Conservation (phyloP, 805 yeast genomes). For the Wickerhamomyces silvicola region DNA sequence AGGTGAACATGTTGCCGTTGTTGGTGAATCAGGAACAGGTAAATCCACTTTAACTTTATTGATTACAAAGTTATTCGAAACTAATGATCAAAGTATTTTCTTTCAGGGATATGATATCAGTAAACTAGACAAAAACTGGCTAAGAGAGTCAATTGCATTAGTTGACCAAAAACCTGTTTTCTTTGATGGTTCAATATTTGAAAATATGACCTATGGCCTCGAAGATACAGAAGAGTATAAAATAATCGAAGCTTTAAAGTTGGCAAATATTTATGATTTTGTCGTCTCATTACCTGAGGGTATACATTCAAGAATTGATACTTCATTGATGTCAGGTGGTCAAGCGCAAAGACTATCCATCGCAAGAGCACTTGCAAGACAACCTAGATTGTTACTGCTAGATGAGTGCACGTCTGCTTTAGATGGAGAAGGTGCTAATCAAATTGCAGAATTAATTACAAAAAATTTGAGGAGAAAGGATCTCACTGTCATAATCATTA, state of each 20-base stretch:
- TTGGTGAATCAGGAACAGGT: slow-evolving; percentile 89
- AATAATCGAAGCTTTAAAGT: slow-evolving; percentile 33
- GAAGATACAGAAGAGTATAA: slow-evolving; percentile 27
- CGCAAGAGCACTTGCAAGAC: slow-evolving; percentile 70
- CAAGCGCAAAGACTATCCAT: slow-evolving; percentile 82
- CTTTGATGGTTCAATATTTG: slow-evolving; percentile 66
- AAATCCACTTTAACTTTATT: slow-evolving; percentile 71
- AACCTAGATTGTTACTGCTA: slow-evolving; percentile 52
- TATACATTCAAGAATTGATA: slow-evolving; percentile 51
- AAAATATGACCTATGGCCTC: slow-evolving; percentile 64
- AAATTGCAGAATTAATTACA: slow-evolving; percentile 44
- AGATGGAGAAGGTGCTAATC: slow-evolving; percentile 54
- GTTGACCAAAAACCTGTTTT: slow-evolving; percentile 74
- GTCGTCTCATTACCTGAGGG: slow-evolving; percentile 50
- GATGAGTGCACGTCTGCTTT: slow-evolving; percentile 92
- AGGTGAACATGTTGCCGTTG: slow-evolving; percentile 55
- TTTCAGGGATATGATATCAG: slow-evolving; percentile 44
- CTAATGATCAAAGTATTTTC: slow-evolving; percentile 32
- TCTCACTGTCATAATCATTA: slow-evolving; percentile 52
- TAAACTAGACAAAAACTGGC: slow-evolving; percentile 35
- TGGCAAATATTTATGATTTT: slow-evolving; percentile 49
- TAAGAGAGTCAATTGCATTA: slow-evolving; percentile 52
- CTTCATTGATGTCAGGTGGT: slow-evolving; percentile 70
- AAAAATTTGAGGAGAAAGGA: slow-evolving; percentile 29
- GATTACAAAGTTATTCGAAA: slow-evolving; percentile 46